Evolutionary conservation across 306 rosid species (phyloP).

Genomic region (Ammopiptanthus mongolicus): DNA sequence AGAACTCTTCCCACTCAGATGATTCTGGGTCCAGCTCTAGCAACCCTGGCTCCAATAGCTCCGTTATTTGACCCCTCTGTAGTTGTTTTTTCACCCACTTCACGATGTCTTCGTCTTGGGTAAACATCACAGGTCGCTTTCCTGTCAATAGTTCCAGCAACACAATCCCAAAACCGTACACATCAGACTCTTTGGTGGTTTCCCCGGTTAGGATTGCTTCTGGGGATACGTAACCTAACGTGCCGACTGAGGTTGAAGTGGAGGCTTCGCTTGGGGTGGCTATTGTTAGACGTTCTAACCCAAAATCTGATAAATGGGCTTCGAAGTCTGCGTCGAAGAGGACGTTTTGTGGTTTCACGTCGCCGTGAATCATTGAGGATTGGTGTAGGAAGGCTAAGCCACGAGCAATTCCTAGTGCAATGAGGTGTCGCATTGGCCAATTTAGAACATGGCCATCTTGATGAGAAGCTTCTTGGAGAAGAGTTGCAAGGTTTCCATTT

Average conservation of each 20-base stretch:
- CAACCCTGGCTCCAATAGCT: conserved; percentile 81
- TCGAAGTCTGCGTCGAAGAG: conserved; percentile 92
- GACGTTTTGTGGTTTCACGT: conserved; percentile 79
- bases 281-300: conserved; percentile 55
- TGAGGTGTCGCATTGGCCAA: conserved; percentile 99
- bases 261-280: conserved; percentile 62
- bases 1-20: conserved; percentile 94
- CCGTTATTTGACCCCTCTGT: conserved; percentile 83
- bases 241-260: conserved; percentile 63
- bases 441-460: conserved; percentile 96
- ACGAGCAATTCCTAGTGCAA: conserved; percentile 89
- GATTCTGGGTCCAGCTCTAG: conserved; percentile 95
- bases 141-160: conserved; percentile 81
- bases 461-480: conserved; percentile 96
- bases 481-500: conserved; percentile 93
- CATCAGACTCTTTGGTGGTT: conserved; percentile 77
- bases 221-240: conserved; percentile 78
- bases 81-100: conserved; percentile 94
- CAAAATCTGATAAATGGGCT: conserved; percentile 91
- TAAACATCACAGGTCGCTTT: conserved; percentile 85
- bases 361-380: conserved; percentile 68
- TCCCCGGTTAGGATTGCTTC: conserved; percentile 80
- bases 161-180: conserved; percentile 87
- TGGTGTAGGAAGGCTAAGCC: conserved; percentile 86
- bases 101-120: conserved; percentile 88